Percentiles rank a stretch among this genome's conserved stretches.
These are phyloP conservation scores for Psilocybe subaeruginosa DNA, from an alignment of 768 basidiomycete species.

Conservation along the genomic window DNA sequence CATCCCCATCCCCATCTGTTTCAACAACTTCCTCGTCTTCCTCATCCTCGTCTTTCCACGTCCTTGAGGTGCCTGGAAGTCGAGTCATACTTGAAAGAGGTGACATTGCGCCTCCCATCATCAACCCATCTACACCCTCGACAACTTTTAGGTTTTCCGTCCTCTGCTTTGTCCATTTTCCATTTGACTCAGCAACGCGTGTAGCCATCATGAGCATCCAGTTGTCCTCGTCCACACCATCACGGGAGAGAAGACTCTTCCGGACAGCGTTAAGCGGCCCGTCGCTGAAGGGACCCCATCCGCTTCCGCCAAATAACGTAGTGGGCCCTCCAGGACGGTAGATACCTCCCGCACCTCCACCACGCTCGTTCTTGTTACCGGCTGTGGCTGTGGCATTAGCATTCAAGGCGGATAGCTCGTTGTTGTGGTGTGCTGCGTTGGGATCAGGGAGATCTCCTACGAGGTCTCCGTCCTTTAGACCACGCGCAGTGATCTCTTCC, in stretches of 20 bases:
- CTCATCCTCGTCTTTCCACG: constrained; percentile 11
- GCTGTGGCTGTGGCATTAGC: constrained; percentile 35
- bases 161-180: constrained; percentile 65
- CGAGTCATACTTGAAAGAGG: constrained; percentile 14
- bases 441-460: constrained; percentile 86
- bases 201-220: constrained; percentile 88
- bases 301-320: constrained; percentile 84
- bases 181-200: constrained; percentile 63
- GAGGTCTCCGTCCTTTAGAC: constrained; percentile 78
- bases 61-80: neutral
- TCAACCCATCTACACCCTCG: constrained; percentile 39
- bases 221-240: constrained; percentile 85
- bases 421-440: constrained; percentile 53
- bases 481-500: constrained; percentile 77
- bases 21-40: constrained; percentile 14
- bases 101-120: constrained; percentile 23
- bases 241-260: constrained; percentile 76
- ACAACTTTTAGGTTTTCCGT: constrained; percentile 54
- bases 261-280: constrained; percentile 85
- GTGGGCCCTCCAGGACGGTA: constrained; percentile 94
- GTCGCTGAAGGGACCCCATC: constrained; percentile 88
- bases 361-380: constrained; percentile 44
- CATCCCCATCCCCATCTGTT: constrained; percentile 27
- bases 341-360: constrained; percentile 61
- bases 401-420: constrained; percentile 41